Evolutionary conservation across 352 stramenopile genomes (phyloP), one percentile per base, ranked within the genome.

Genomic region (Pythium guiyangense): DNA sequence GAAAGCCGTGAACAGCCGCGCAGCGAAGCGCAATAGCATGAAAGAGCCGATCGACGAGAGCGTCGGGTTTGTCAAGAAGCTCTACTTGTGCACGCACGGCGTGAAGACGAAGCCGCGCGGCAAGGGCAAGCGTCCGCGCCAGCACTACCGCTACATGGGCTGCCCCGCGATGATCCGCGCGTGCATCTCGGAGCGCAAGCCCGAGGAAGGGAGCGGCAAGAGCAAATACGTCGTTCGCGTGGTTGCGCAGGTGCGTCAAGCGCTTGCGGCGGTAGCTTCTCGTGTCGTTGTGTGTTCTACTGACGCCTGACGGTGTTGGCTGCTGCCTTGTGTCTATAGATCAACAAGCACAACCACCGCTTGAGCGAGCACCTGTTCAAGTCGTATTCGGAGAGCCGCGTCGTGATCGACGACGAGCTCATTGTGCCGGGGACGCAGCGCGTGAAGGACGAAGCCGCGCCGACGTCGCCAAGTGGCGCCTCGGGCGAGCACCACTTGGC

Each of bases 11-110:
- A 92, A 92, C 53, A 84, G 64, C 35, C 73, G 83, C 37, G 80
- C 79, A 14, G 83, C 83, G n/a, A 90, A 90, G 65, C 73, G 83
- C 34, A 92, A 92, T 66, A 92, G 83, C 31, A 51, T 86, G 46
- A 92, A 92, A 57, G 77, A 88, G 51, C 83, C 83, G n/a, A 90
- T 92, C 67, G 83, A 92, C 55, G 83, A 92, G 59, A 90, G 76
- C 53, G 70, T 92, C 22, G 83, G 83, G 10, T 92, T 92, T 49
- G 83, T 92, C 20, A 92, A 92, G 66, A 92, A 92, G 47, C 69
- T 92, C 3, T 92, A 92, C 40, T 64, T 90, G 54, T 92, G 83
- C 64, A 92, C 83, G 34, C 83, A 92, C 35, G 83, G 83, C 42
- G 83, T 92, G 26, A 92, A 92, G 63, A 88, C 83, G 29, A 92